phyloP scores from a whole-genome alignment of 129 eudicot species.

The Saussurea involucrata region DNA sequence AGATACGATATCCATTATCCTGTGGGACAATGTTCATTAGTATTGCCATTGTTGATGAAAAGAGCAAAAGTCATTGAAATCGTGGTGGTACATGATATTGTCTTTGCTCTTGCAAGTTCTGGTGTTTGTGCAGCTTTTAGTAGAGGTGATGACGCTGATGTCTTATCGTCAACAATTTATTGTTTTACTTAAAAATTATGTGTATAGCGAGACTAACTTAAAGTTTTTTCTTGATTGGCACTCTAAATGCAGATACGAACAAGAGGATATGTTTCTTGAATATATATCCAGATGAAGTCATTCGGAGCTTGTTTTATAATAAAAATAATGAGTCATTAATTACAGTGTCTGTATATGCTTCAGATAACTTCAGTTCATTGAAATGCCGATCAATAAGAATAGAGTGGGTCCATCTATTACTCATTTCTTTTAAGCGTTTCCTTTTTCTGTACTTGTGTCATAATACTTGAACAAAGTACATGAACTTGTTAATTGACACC shows the following conservation, averaged over 20 bases:
- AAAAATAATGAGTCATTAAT: conserved; percentile 72
- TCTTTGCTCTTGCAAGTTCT: conserved; percentile 77
- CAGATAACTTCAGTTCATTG: conserved; percentile 62
- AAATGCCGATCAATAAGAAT: conserved; percentile 78
- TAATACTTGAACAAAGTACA: neutral
- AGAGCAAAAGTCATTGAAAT: conserved; percentile 68
- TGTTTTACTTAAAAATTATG: neutral
- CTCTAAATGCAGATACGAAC: conserved; percentile 57
- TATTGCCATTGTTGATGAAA: conserved; percentile 54
- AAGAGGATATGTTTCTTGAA: conserved; percentile 71
- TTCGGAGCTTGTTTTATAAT: conserved; percentile 69
- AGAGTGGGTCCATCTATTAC: conserved; percentile 39
- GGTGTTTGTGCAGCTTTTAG: conserved; percentile 84
- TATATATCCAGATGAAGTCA: conserved; percentile 72
- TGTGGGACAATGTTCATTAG: conserved; percentile 49
- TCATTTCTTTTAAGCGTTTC: neutral
- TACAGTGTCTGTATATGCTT: conserved; percentile 75
- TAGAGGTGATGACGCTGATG: conserved; percentile 37
- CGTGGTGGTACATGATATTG: conserved; percentile 75
- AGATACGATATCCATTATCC: conserved; percentile 72
- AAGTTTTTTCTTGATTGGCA: neutral
- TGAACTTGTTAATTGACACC: neutral
- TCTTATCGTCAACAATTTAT: neutral
- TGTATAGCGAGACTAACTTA: neutral
- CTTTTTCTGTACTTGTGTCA: neutral